These are phyloP conservation scores for Trametes sanguinea DNA, from an alignment of 768 basidiomycete species.

Conservation along the genomic window DNA sequence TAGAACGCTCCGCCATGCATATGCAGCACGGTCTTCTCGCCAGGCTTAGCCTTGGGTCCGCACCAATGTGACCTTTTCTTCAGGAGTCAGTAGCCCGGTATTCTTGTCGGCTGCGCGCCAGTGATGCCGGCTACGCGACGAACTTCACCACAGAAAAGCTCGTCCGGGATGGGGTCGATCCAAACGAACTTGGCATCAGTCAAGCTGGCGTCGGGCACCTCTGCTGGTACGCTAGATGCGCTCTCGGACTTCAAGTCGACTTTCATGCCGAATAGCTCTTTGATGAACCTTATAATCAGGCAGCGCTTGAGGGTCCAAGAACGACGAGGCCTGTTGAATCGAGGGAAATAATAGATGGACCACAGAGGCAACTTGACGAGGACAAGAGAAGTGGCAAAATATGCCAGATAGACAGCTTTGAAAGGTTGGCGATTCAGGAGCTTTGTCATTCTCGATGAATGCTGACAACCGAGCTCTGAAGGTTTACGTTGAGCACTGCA, in stretches of 20 bases:
- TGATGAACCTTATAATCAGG: conserved; percentile 6
- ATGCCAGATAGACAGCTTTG: conserved; percentile 1
- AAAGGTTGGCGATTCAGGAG: background rate
- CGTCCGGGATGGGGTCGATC: conserved; percentile 13
- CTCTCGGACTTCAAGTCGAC: background rate
- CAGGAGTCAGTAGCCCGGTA: conserved; percentile 31
- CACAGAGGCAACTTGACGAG: conserved; percentile 7
- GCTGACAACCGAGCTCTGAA: no score
- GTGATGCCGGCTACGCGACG: conserved; percentile 18
- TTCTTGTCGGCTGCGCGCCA: conserved; percentile 16
- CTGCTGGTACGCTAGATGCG: background rate
- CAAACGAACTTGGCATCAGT: conserved; percentile 17
- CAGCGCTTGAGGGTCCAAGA: conserved; percentile 12
- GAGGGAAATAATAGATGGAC: conserved; percentile 4
- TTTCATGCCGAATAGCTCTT: background rate
- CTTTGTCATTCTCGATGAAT: background rate
- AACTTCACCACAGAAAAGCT: conserved; percentile 27
- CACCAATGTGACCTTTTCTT: conserved; percentile 21
- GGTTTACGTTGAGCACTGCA: no score
- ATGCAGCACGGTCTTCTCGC: conserved; percentile 59
- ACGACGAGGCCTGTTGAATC: conserved; percentile 1
- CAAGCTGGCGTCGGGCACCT: background rate
- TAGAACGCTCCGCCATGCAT: conserved; percentile 67
- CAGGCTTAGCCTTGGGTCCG: conserved; percentile 43
- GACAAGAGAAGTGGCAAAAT: background rate